Conservation (phyloP, 192 early-diverging fungal species). For the Mortierella claussenii region DNA sequence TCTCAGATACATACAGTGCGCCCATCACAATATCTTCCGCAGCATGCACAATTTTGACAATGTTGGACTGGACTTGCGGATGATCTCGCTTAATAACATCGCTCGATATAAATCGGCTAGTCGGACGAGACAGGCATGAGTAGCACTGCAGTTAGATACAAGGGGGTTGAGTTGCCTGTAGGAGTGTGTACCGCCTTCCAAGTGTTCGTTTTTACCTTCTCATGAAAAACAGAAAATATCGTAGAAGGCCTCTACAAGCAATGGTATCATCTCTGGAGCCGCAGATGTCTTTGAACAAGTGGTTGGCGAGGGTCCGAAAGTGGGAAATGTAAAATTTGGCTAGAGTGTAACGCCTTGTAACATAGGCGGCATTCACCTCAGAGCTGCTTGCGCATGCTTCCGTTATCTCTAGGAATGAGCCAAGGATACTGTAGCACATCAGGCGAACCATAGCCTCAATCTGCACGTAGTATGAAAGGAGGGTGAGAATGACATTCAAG, state of each 20-base stretch:
- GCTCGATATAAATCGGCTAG: conserved; percentile 28
- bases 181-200: too few species aligned
- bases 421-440: conserved; percentile 19
- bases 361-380: conserved; percentile 1
- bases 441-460: background rate
- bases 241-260: conserved; percentile 10
- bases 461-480: conserved; percentile 1
- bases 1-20: background rate
- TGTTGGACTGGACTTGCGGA: conserved; percentile 16
- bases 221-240: conserved; percentile 29
- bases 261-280: background rate
- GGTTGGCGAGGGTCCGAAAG: background rate
- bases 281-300: conserved; percentile 23
- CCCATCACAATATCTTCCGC: conserved; percentile 25
- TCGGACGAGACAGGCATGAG: background rate
- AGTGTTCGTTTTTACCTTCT: conserved; percentile 42
- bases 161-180: too few species aligned
- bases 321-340: conserved; percentile 21
- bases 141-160: background rate
- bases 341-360: conserved; percentile 16
- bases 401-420: conserved; percentile 8
- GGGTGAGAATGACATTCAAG: too few species aligned
- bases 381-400: background rate
- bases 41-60: conserved; percentile 15
- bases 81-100: conserved; percentile 8